A percentile compares a stretch with the other conserved stretches of the same genome.
Evolutionary conservation across 805 yeast species (phyloP).

Genomic region (Schwanniomyces sp.): DNA sequence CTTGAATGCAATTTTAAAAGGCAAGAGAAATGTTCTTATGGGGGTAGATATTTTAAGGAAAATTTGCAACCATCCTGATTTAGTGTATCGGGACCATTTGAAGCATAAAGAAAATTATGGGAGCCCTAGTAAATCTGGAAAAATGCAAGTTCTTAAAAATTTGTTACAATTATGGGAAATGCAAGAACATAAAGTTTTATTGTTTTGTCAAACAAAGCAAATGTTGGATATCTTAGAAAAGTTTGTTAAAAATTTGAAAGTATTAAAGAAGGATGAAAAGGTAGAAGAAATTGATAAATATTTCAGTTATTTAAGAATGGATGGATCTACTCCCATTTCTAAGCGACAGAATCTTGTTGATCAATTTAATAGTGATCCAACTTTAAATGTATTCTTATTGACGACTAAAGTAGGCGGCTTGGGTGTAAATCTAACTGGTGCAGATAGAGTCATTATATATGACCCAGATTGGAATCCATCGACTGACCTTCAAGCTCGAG

Average conservation of each 20-base stretch:
- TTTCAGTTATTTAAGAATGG: conserved; percentile 78
- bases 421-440: conserved; percentile 93
- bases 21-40: conserved; percentile 76
- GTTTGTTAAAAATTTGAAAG: conserved; percentile 48
- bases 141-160: conserved; percentile 83
- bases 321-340: conserved; percentile 84
- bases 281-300: conserved; percentile 8
- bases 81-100: conserved; percentile 50
- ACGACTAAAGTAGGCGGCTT: conserved; percentile 97
- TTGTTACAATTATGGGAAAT: conserved; percentile 72
- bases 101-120: conserved; percentile 48
- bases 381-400: conserved; percentile 65
- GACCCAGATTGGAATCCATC: conserved; percentile 99
- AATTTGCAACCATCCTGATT: conserved; percentile 95
- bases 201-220: conserved; percentile 92
- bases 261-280: conserved; percentile 9
- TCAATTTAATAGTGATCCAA: conserved; percentile 62
- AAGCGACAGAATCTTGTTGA: conserved; percentile 81
- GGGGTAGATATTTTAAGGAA: conserved; percentile 91
- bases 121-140: conserved; percentile 70
- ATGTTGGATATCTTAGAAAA: conserved; percentile 86
- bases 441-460: conserved; percentile 87
- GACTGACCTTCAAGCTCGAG: conserved; percentile 95
- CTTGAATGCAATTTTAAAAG: conserved; percentile 64
- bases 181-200: conserved; percentile 74